phyloP scores from a whole-genome alignment of 345 rosid genomes.

The Salix brachista region DNA sequence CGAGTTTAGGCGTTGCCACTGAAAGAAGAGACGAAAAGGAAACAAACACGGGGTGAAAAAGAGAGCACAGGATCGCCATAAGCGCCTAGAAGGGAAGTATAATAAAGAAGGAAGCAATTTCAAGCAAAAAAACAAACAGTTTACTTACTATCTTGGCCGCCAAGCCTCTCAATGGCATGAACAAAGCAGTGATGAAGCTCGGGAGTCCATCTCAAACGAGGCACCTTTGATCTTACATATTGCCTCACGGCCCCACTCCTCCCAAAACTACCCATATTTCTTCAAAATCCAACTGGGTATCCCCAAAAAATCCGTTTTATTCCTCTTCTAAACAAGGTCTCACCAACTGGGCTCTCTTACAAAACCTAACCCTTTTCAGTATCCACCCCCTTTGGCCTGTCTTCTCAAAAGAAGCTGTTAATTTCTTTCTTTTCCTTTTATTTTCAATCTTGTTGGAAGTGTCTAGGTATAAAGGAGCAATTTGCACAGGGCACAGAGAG shows the following conservation, averaged over 20 bases:
- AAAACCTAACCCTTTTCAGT: background rate
- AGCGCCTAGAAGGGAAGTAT: background rate
- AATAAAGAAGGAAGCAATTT: background rate
- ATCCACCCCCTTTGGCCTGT: background rate
- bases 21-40: background rate
- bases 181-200: constrained; percentile 91
- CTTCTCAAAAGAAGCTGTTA: background rate
- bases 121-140: background rate
- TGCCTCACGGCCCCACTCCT: constrained; percentile 81
- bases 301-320: constrained; percentile 4
- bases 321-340: background rate
- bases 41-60: background rate
- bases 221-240: constrained; percentile 82
- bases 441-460: constrained; percentile 1
- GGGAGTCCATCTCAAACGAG: constrained; percentile 95
- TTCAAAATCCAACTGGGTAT: constrained; percentile 14
- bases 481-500: constrained; percentile 5
- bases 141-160: constrained; percentile 78
- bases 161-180: constrained; percentile 82
- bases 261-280: constrained; percentile 62
- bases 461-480: constrained; percentile 13
- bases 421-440: background rate
- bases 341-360: background rate
- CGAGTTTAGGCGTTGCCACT: constrained; percentile 97
- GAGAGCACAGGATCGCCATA: background rate